These are phyloP conservation scores for Chamaecrista fasciculata DNA, from an alignment of 306 rosid species.

Conservation along the genomic window DNA sequence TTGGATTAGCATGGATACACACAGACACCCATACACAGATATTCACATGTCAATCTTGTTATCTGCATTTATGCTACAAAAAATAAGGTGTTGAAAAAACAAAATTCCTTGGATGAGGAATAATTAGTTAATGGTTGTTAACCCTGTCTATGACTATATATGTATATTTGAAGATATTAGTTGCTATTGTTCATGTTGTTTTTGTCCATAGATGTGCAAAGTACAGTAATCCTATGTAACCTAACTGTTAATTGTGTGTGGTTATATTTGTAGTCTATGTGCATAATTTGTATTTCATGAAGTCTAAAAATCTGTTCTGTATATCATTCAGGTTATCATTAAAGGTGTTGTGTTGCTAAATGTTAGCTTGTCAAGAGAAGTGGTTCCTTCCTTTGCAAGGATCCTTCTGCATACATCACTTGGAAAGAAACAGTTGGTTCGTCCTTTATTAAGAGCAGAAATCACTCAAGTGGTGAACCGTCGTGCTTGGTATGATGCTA, in stretches of 20 bases:
- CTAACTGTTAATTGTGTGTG: slow-evolving; percentile 8
- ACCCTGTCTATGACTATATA: not conserved
- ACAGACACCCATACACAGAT: not conserved
- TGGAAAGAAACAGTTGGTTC: slow-evolving; percentile 94
- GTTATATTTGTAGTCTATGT: not conserved
- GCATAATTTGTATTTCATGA: not conserved
- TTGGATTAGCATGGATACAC: not conserved
- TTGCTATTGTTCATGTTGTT: not conserved
- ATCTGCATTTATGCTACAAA: slow-evolving; percentile 20
- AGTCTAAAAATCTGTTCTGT: slow-evolving; percentile 20
- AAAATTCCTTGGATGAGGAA: slow-evolving; percentile 9
- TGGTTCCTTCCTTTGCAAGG: slow-evolving; percentile 95
- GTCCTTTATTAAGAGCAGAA: slow-evolving; percentile 87
- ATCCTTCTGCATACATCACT: slow-evolving; percentile 91
- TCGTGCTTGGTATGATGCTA: slow-evolving; percentile 88
- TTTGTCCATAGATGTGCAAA: not conserved
- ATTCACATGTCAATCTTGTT: not conserved
- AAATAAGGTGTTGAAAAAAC: not conserved
- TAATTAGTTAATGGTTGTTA: slow-evolving; percentile 1
- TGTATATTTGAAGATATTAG: slow-evolving; percentile 12
- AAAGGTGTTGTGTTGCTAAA: slow-evolving; percentile 78
- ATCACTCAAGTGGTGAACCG: slow-evolving; percentile 91
- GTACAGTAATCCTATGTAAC: not conserved
- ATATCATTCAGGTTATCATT: slow-evolving; percentile 59
- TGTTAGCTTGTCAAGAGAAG: slow-evolving; percentile 89